Evolutionary conservation across 768 basidiomycete genomes (phyloP).

Genomic region (Chiua virens): DNA sequence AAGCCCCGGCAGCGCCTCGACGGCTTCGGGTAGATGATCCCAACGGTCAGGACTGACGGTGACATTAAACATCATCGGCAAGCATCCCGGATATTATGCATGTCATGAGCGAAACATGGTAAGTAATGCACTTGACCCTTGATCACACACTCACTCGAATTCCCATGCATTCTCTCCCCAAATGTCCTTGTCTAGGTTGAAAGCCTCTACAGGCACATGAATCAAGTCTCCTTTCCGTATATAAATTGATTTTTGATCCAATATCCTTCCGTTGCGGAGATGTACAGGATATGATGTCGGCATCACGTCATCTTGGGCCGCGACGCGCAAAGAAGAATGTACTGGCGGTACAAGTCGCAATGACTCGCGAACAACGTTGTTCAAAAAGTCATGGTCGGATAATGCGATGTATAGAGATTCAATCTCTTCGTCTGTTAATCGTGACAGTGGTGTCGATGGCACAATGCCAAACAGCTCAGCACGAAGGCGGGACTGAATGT

Average conservation of each 20-base stretch:
- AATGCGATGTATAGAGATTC: conserved; percentile 57
- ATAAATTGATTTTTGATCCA: conserved; percentile 42
- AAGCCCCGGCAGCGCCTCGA: conserved; percentile 63
- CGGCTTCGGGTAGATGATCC: conserved; percentile 74
- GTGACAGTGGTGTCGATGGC: conserved; percentile 40
- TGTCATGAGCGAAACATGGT: conserved; percentile 1
- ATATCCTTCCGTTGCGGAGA: conserved; percentile 44
- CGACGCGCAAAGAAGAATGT: conserved; percentile 78
- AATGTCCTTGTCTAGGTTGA: conserved; percentile 73
- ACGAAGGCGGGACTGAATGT: conserved; percentile 69
- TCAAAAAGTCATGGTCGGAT: conserved; percentile 64
- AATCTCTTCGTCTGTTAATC: conserved; percentile 62
- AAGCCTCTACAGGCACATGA: conserved; percentile 76
- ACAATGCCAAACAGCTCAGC: conserved; percentile 57
- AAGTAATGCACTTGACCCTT: not conserved
- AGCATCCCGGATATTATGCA: too few species aligned
- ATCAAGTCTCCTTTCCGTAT: conserved; percentile 72
- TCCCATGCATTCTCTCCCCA: conserved; percentile 85
- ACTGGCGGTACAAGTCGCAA: conserved; percentile 80
- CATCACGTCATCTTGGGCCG: conserved; percentile 73
- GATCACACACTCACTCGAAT: conserved; percentile 57
- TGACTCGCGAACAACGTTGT: conserved; percentile 75
- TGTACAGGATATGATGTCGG: conserved; percentile 69
- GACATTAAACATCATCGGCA: too few species aligned
- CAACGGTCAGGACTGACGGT: conserved; percentile 71